phyloP scores from a whole-genome alignment of 2,329 filamentous ascomycete species.

The Lasiodiplodia theobromae region DNA sequence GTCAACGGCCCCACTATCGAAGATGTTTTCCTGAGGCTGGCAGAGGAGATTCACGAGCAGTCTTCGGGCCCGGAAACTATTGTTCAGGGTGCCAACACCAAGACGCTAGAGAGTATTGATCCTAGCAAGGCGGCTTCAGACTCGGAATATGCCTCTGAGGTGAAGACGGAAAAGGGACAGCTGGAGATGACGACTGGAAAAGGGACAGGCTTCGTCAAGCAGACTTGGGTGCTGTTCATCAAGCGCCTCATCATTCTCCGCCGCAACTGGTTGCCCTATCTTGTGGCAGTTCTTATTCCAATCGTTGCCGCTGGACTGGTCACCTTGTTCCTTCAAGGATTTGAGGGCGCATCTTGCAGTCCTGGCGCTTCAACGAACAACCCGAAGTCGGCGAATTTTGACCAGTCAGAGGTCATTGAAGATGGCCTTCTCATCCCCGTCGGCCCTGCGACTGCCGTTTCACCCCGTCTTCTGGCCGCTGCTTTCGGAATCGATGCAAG shows the following conservation, averaged over 20 bases:
- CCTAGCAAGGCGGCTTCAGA: slow-evolving; percentile 38
- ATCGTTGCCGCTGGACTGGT: slow-evolving; percentile 81
- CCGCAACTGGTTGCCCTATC: slow-evolving; percentile 78
- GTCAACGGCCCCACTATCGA: slow-evolving; percentile 91
- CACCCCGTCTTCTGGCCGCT: slow-evolving; percentile 40
- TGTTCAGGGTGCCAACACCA: slow-evolving; percentile 32
- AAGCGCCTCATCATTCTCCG: slow-evolving; percentile 81
- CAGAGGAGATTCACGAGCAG: slow-evolving; percentile 69
- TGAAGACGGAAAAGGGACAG: slow-evolving; percentile 37
- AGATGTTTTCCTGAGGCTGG: slow-evolving; percentile 87
- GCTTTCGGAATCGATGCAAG: slow-evolving; percentile 38
- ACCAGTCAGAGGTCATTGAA: slow-evolving; percentile 32
- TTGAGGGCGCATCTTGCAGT: slow-evolving; percentile 58
- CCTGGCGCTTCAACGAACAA: slow-evolving; percentile 46
- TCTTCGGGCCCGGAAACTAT: slow-evolving; percentile 35
- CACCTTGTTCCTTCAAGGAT: slow-evolving; percentile 73
- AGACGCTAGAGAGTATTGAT: slow-evolving; percentile 9
- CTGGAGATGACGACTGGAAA: slow-evolving; percentile 69
- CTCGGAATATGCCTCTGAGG: slow-evolving; percentile 41
- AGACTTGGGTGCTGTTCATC: slow-evolving; percentile 75
- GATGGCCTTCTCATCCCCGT: slow-evolving; percentile 44
- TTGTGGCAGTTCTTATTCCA: slow-evolving; percentile 77
- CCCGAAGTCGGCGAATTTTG: slow-evolving; percentile 38
- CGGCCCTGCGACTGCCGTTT: slow-evolving; percentile 47
- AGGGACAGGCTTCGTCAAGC: slow-evolving; percentile 71